phyloP scores from a whole-genome alignment of 768 basidiomycete genomes.

The Trichaptum fuscoviolaceum region DNA sequence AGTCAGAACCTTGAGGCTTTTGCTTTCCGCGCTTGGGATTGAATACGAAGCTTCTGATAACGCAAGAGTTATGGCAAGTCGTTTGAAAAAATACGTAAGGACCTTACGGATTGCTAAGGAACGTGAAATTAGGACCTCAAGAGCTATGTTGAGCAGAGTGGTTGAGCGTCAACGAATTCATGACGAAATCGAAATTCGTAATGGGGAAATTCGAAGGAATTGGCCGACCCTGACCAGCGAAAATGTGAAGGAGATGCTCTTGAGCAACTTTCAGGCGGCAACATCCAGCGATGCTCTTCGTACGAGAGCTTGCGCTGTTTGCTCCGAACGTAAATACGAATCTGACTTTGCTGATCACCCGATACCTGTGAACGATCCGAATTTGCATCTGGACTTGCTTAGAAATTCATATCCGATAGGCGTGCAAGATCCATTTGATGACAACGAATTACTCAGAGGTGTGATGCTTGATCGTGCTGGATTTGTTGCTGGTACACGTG shows the following conservation, averaged over 20 bases:
- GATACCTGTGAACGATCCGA: not conserved
- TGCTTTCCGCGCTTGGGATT: not conserved
- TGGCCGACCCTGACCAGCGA: not conserved
- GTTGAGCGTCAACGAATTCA: not conserved
- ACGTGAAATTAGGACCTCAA: no score
- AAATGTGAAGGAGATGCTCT: not conserved
- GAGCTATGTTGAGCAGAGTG: not conserved
- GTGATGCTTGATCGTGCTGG: conserved; percentile 9
- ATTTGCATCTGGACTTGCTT: not conserved
- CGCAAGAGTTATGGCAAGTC: not conserved
- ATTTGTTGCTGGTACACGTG: not conserved
- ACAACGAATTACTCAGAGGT: not conserved
- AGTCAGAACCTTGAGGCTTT: no score
- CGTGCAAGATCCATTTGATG: not conserved
- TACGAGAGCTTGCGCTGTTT: not conserved
- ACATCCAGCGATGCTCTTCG: not conserved
- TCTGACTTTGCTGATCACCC: not conserved
- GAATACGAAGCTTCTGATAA: not conserved
- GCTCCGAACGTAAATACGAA: not conserved
- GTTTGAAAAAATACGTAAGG: not conserved
- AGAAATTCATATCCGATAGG: not conserved
- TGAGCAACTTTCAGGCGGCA: not conserved
- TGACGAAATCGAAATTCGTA: not conserved
- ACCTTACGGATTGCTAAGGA: not conserved
- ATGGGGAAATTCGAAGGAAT: not conserved